Base-by-base conservation (phyloP, 495 filamentous ascomycete genomes). In the Staphylotrichum tortipilum region DNA sequence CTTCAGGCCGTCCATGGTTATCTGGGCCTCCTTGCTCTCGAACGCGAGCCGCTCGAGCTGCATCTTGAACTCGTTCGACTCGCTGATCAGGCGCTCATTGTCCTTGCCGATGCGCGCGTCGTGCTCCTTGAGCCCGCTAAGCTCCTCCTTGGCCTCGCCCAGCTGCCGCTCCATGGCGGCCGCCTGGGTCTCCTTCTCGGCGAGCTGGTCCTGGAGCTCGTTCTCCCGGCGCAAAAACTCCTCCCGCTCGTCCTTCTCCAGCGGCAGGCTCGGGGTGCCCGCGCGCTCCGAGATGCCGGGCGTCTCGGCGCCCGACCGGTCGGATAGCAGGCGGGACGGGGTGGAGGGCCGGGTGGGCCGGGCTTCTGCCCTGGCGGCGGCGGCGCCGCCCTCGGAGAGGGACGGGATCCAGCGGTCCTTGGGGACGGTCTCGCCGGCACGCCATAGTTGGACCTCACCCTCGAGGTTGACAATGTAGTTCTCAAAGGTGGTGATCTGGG, bases 1-100 rank as follows among this genome's bases (percentile, higher is more conserved):
- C 62, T 96, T 95, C 15, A 98, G 74, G 17, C 88, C 84, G 64
- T 98, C 92, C 86, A 98, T 96, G 12, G 92, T 97, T 60, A 98
- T 98, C 50, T 84, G 79, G 5, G 88, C 89, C 66, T 98, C 92
- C 68, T 96, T 96, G 72, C 85, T 84, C 74, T 98, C 92, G 58
- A 96, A 98, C 1, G 86, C 82, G 24, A 98, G 75, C 60, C 91
- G 85, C 72, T 98, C 91, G 9, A 97, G 77, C 50, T 95, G 88
- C 90, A 98, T 96, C 61, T 84, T 86, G 47, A 94, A 75, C 55
- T 94, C 88, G 56, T 95, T 95, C 44, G 89, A 78, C 60, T 97
- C 90, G 53, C 77, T 78, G 18, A 77, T 81, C 44, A 97, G 68
- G 44, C 79, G 82, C 61, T 98, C 92, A 54, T 95, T 96, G 45